Evolutionary conservation across 164 flowering plant species (phyloP).

Genomic region (Sextonia rubra): DNA sequence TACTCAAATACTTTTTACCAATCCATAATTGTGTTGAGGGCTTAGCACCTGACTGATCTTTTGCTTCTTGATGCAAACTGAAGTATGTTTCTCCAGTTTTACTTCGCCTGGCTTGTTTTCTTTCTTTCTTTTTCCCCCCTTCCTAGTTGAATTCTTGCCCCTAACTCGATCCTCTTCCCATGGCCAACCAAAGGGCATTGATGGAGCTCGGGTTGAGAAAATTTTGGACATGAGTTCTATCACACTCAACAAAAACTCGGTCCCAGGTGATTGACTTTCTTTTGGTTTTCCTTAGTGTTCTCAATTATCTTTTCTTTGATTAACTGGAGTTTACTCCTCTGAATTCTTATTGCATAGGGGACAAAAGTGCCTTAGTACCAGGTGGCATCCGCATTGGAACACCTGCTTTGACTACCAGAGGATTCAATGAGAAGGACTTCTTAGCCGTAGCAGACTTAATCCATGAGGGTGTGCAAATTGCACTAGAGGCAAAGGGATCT

Average conservation of each 20-base stretch:
- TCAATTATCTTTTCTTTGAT: not conserved
- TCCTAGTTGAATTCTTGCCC: not conserved
- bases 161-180: not conserved
- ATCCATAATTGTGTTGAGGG: too few relatives aligned
- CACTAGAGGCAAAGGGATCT: conserved; percentile 55
- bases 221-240: conserved; percentile 88
- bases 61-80: too few relatives aligned
- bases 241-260: conserved; percentile 92
- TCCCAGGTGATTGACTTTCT: conserved; percentile 52
- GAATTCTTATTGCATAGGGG: conserved; percentile 35
- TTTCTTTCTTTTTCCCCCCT: too few relatives aligned
- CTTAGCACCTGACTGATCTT: too few relatives aligned
- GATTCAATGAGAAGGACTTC: conserved; percentile 71
- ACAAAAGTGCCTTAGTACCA: conserved; percentile 83
- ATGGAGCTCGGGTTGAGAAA: conserved; percentile 90
- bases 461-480: conserved; percentile 81
- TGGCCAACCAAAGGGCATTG: conserved; percentile 45
- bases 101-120: too few relatives aligned
- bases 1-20: too few relatives aligned
- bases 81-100: too few relatives aligned
- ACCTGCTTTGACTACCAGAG: conserved; percentile 97
- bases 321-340: not conserved
- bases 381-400: conserved; percentile 95
- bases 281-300: not conserved
- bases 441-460: conserved; percentile 63